These are phyloP conservation scores for Nidularia sp. DNA, from an alignment of 768 basidiomycete species.

Conservation along the genomic window DNA sequence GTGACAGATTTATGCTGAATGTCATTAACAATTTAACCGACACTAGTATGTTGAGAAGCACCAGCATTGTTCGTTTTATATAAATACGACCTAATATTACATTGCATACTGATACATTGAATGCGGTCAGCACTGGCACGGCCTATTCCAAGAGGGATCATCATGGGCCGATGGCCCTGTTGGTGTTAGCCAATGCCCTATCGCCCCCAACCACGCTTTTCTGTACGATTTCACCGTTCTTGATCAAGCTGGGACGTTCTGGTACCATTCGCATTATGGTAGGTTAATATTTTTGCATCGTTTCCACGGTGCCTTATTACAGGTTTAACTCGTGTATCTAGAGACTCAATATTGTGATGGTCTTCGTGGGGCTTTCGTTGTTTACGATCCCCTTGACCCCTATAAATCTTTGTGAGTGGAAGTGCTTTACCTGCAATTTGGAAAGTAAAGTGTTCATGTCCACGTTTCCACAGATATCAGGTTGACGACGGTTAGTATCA, in stretches of 20 bases:
- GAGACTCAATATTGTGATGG: constrained; percentile 30
- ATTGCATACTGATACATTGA: not conserved
- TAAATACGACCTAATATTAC: not conserved
- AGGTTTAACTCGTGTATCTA: not conserved
- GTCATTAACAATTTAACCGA: constrained; percentile 15
- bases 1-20: constrained; percentile 15
- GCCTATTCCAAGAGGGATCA: constrained; percentile 18
- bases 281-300: not conserved
- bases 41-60: constrained; percentile 14
- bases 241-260: constrained; percentile 40
- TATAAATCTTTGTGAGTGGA: constrained; percentile 11
- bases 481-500: constrained; percentile 27
- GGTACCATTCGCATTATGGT: constrained; percentile 27
- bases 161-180: constrained; percentile 20
- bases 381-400: constrained; percentile 35
- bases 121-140: constrained; percentile 23
- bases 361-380: constrained; percentile 32
- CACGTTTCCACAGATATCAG: not conserved
- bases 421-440: not conserved
- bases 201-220: constrained; percentile 31
- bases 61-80: constrained; percentile 14
- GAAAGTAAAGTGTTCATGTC: not conserved
- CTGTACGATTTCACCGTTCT: constrained; percentile 29
- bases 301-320: not conserved
- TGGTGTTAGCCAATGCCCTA: constrained; percentile 42